Evolutionary conservation across 208 protist genomes (phyloP), one percentile per base, ranked within the genome.

Genomic region (Trypanosoma boissoni): DNA sequence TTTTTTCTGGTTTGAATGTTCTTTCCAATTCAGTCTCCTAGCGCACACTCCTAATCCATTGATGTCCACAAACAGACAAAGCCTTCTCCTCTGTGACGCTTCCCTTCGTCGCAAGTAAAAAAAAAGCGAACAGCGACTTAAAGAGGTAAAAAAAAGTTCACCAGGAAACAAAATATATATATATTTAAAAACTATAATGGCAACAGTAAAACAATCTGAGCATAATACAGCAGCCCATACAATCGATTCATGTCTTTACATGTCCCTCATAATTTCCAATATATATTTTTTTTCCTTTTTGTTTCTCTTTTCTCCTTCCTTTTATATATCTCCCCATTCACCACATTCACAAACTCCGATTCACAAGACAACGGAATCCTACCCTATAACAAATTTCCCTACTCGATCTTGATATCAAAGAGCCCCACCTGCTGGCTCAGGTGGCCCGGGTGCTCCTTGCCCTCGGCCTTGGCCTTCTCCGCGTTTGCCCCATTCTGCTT

Each of bases 371-470:
- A 46, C 12, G 6, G 7, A 7, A 39, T 28, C 5, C 24, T 43
- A 23, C 32, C 7, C 12, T 39, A 39, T 16, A 5, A 45, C 42
- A 12, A 43, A 2, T 31, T 34, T 23, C 20, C 31, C 48, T 90
- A 93, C 74, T 80, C 69, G 55, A 94, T 89, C 83, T 94, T 88
- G 62, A 94, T 83, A 52, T 94, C 87, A 46, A 94, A 88, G 50
- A 94, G 68, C 34, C 71, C 72, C 44, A 76, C 64, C 77, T 88
- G 80, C 68, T 91, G 68, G 29, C 67, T 46, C 44, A 94, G 71
- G 55, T 80, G 45, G 52, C 78, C 65, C 23, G 88, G 85, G 77
- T 88, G 77, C 58, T 92, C 83, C 62, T 92, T 91, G 68, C 82
- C 88, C 46, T 89, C 84, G 54, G 79, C 74, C 70, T 83, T 92